These are phyloP conservation scores for Cornus controversa DNA, from an alignment of 148 eudicot species.

Conservation along the genomic window DNA sequence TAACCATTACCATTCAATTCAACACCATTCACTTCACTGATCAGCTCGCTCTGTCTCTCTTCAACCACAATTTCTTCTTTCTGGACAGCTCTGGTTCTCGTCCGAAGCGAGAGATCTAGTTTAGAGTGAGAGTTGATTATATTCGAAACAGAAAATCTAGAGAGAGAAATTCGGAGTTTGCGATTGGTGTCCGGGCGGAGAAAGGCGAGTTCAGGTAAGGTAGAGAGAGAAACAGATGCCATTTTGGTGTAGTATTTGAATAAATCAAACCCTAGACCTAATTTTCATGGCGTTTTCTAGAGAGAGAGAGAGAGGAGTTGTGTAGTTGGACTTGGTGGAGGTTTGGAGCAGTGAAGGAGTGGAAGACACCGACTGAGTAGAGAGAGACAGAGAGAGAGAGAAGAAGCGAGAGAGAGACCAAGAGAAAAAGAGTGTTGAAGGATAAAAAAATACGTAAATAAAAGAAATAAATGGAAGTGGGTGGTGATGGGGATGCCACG, in stretches of 20 bases:
- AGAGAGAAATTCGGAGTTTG: conserved; percentile 26
- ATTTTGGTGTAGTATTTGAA: conserved; percentile 12
- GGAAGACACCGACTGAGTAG: not conserved
- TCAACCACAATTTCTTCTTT: conserved; percentile 42
- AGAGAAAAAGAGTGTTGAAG: not conserved
- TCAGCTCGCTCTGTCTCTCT: conserved; percentile 38
- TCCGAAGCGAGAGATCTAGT: not conserved
- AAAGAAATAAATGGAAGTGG: conserved; percentile 1
- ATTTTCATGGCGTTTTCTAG: not conserved
- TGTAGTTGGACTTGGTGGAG: not conserved
- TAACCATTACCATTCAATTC: conserved; percentile 33
- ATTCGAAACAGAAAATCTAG: conserved; percentile 11
- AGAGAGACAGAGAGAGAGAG: not conserved
- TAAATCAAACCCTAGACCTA: not conserved
- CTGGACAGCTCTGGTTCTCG: conserved; percentile 36
- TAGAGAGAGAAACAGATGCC: conserved; percentile 24
- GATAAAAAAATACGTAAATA: not conserved
- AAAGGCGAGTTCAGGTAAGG: conserved; percentile 32
- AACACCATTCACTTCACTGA: conserved; percentile 31
- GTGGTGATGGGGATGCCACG: conserved; percentile 36
- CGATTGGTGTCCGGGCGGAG: conserved; percentile 18
- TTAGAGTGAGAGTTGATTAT: conserved; percentile 4
- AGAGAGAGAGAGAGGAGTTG: not conserved
- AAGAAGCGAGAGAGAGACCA: too few species aligned
- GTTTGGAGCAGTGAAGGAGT: not conserved